phyloP scores from a whole-genome alignment of 352 stramenopile species.

The Pythium coloratum region DNA sequence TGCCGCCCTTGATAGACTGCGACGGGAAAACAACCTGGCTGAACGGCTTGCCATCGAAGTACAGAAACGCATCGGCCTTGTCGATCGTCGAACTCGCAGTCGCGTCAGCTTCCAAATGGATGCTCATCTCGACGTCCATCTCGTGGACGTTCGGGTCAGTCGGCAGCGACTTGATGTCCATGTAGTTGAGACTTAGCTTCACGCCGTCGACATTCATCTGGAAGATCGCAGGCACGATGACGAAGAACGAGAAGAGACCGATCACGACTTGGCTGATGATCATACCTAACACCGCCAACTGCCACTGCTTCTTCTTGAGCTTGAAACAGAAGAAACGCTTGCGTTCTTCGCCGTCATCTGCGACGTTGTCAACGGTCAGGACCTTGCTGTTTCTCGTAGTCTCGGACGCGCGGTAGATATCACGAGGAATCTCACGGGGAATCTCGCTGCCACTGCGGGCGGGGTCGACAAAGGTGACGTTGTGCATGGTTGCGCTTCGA shows the following conservation, averaged over 20 bases:
- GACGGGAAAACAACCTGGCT: constrained; percentile 11
- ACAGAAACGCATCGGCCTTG: constrained; percentile 7
- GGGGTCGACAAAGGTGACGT: neutral
- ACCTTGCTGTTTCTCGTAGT: constrained; percentile 8
- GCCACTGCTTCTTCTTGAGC: constrained; percentile 19
- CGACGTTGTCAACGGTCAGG: neutral
- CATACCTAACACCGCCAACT: neutral
- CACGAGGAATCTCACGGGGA: neutral
- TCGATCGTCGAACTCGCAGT: constrained; percentile 13
- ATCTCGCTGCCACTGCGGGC: neutral
- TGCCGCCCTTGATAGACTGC: constrained; percentile 7
- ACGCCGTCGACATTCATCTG: constrained; percentile 23
- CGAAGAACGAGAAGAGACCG: constrained; percentile 19
- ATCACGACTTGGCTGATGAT: neutral
- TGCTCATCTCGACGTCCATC: constrained; percentile 24
- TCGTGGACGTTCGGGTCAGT: constrained; percentile 1
- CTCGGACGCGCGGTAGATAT: neutral
- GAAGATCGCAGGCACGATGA: constrained; percentile 12
- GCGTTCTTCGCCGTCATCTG: neutral
- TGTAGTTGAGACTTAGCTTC: constrained; percentile 22
- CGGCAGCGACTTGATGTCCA: constrained; percentile 24
- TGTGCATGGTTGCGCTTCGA: neutral
- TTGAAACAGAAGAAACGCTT: constrained; percentile 24
- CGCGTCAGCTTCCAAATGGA: constrained; percentile 17
- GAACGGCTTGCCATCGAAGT: constrained; percentile 18